phyloP scores from a whole-genome alignment of 208 protist genomes.

The Leishmania lainsoni region DNA sequence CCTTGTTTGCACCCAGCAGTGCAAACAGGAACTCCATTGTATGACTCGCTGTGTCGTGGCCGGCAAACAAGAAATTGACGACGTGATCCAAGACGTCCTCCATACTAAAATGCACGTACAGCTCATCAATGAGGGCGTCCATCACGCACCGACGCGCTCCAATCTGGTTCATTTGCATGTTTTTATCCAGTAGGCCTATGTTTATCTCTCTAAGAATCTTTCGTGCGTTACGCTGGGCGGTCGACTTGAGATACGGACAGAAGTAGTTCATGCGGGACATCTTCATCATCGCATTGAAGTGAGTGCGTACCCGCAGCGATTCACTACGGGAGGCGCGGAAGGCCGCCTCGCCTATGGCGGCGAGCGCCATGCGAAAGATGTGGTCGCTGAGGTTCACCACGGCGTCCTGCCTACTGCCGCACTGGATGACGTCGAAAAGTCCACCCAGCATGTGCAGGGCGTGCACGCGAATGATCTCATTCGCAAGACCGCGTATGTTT shows the following conservation, averaged over 20 bases:
- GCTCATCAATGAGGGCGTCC: conserved; percentile 48
- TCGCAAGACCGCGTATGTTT: conserved; percentile 50
- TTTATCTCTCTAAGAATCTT: conserved; percentile 35
- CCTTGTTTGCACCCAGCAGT: conserved; percentile 38
- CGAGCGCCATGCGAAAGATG: conserved; percentile 54
- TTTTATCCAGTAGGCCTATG: conserved; percentile 37
- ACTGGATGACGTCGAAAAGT: conserved; percentile 37
- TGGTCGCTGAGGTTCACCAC: conserved; percentile 46
- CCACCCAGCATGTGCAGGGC: conserved; percentile 41
- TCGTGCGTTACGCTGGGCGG: conserved; percentile 38
- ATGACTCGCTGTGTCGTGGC: conserved; percentile 59
- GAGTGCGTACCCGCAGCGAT: conserved; percentile 35
- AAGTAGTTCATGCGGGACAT: conserved; percentile 60
- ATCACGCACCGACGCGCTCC: conserved; percentile 38
- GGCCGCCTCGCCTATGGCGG: conserved; percentile 48
- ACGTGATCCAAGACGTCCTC: conserved; percentile 58
- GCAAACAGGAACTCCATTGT: conserved; percentile 57
- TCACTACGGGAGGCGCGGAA: conserved; percentile 50
- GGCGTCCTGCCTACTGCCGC: conserved; percentile 25
- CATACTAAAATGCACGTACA: conserved; percentile 40
- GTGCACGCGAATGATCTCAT: conserved; percentile 49
- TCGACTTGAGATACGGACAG: conserved; percentile 51
- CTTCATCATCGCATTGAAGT: conserved; percentile 47
- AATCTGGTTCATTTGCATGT: conserved; percentile 25
- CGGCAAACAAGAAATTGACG: conserved; percentile 61